These are phyloP conservation scores for Linum tenue DNA, from an alignment of 345 rosid genomes.

Conservation along the genomic window DNA sequence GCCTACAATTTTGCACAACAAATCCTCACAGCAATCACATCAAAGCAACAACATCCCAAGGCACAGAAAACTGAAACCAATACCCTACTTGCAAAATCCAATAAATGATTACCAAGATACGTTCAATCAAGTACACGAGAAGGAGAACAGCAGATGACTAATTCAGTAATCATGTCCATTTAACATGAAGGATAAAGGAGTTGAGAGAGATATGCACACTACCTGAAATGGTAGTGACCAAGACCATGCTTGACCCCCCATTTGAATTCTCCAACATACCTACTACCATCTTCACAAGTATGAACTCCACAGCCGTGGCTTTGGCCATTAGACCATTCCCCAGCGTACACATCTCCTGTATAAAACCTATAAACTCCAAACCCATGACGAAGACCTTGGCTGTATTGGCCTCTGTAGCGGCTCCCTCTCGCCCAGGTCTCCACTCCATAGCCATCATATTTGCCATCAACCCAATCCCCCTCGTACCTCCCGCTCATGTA, in stretches of 20 bases:
- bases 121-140: no score
- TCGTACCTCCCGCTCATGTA: slow-evolving; percentile 86
- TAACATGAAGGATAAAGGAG: background rate
- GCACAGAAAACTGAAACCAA: background rate
- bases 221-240: slow-evolving; percentile 96
- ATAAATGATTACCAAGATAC: background rate
- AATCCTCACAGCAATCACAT: background rate
- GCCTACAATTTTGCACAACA: background rate
- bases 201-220: background rate
- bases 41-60: background rate
- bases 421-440: slow-evolving; percentile 98
- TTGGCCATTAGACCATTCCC: slow-evolving; percentile 97
- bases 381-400: slow-evolving; percentile 83
- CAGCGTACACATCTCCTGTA: slow-evolving; percentile 88
- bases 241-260: slow-evolving; percentile 98
- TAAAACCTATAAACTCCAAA: slow-evolving; percentile 82
- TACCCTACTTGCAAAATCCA: background rate
- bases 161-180: background rate
- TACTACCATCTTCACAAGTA: slow-evolving; percentile 91
- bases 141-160: background rate
- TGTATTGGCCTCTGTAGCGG: slow-evolving; percentile 77
- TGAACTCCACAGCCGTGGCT: slow-evolving; percentile 94
- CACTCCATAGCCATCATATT: slow-evolving; percentile 84
- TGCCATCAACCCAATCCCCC: slow-evolving; percentile 93
- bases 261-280: slow-evolving; percentile 87